phyloP scores from a whole-genome alignment of 2,329 filamentous ascomycete species.

The Arthrobotrys pseudoclavata region DNA sequence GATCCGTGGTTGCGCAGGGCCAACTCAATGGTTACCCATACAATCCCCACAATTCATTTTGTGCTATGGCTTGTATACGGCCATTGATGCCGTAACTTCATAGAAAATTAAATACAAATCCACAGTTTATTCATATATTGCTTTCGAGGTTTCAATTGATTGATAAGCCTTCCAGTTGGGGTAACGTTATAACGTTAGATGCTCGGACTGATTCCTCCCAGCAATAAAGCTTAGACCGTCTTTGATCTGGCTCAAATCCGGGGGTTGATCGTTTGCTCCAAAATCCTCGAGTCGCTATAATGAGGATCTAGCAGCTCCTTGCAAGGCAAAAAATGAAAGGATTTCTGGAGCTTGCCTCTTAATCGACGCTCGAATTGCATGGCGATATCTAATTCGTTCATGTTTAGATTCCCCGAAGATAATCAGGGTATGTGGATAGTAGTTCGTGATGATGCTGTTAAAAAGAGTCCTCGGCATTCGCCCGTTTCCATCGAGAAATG shows the following conservation, averaged over 20 bases:
- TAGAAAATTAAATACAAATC: no score
- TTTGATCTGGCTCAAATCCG: not conserved
- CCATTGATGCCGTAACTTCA: no score
- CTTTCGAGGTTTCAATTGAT: not conserved
- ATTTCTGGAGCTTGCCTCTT: not conserved
- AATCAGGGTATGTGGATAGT: constrained; percentile 26
- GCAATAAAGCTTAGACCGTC: not conserved
- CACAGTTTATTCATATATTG: no score
- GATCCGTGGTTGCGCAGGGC: no score
- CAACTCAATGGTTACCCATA: no score
- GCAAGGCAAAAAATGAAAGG: not conserved
- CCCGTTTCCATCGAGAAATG: constrained; percentile 42
- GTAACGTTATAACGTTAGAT: no score
- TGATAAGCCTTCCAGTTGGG: not conserved
- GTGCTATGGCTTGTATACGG: no score
- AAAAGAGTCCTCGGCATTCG: constrained; percentile 26
- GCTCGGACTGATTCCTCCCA: not conserved
- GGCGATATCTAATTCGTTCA: not conserved
- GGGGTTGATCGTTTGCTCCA: not conserved
- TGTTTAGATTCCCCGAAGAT: constrained; percentile 12
- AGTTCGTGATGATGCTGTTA: constrained; percentile 9
- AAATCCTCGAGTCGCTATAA: not conserved
- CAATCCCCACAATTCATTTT: no score
- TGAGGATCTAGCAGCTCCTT: not conserved
- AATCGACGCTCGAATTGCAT: constrained; percentile 19